Base-by-base conservation (phyloP, 331 rosid species). In the Saraca asoca region DNA sequence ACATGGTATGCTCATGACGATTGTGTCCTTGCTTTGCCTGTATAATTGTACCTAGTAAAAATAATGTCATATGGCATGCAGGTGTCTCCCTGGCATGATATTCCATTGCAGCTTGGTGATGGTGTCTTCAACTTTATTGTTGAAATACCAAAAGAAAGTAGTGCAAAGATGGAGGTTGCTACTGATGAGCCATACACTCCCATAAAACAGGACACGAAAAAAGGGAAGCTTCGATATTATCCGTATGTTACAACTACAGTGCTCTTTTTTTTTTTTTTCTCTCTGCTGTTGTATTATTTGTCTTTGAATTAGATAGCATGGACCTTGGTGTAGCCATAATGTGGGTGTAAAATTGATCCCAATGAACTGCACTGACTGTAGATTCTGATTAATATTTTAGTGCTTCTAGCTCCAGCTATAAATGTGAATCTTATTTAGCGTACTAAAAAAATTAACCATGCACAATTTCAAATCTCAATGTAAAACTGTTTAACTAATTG, bases 21-120 rank as follows among this genome's bases (percentile, higher is more conserved):
- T 35, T 59, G 31, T 55, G 64, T 18, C 56, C 5, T 31, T 5
- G 2, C 41, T 39, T 64, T 50, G 34, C 48, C 3, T 24, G 31
- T 24, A 24, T 24, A 24, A 24, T 46, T 74, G 66, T 39, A 5
- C 46, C 15, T 69, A n/a, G 34, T 51, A 48, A 66, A 64, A 69
- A 15, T 31, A 56, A 16, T 69, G 9, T 29, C 65, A 39, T 35
- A 48, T 49, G n/a, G 35, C 58, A 51, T 61, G 55, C 81, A 94
- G 97, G 86, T 94, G 76, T 90, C 99, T 42, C 99, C 99, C 38
- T 94, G 99, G 99, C 99, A 94, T 80, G 99, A 94, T 78, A 64
- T 94, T 71, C 99, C 99, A 8, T 74, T 94, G 82, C 90, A 73
- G 73, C 59, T 81, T 70, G 96, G 91, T 37, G 81, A 81, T 70